Evolutionary conservation across 148 eudicot genomes (phyloP), one percentile per base, ranked within the genome.

Genomic region (Bassia scoparia): DNA sequence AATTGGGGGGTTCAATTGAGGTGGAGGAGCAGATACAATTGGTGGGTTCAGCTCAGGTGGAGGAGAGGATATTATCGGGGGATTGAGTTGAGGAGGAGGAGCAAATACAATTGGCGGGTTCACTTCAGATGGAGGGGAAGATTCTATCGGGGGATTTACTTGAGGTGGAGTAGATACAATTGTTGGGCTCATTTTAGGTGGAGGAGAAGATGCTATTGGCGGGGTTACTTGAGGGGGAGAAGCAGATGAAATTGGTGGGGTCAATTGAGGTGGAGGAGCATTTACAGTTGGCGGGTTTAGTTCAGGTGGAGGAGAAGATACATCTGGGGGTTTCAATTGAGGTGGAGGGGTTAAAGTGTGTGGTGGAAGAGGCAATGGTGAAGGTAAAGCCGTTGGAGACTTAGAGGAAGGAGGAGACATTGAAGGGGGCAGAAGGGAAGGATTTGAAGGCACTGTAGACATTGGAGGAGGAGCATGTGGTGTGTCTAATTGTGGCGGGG

Each of bases 401-500:
- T 48, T 49, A 1, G 17, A 9, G 20, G 71, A 44, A 23, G 71
- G 70, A 24, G 77, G 77, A 54, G 41, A 49, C 66, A 53, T 68
- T 29, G 41, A 61, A 54, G 78, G 81, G 38, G 77, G 70, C 5
- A 66, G 67, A 73, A 53, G 16, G 0, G 70, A 78, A 78, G 77
- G 58, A 65, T 70, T 69, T 38, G 77, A 63, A 20, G 73, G 81
- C 13, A 68, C 67, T 20, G 20, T 34, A 9, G 67, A 27, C 27
- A 60, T 72, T 7, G 77, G 37, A 49, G 73, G 64, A 70, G 79
- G 43, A 64, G 53, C 61, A 24, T 23, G 35, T 62, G 70, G 68
- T 12, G 72, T 70, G 44, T 50, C 33, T 27, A 43, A n/a, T 30
- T 61, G 66, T 50, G 77, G 77, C 38, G 62, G 44, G 58, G 70